A percentile compares a stretch with the other conserved stretches of the same genome.
Conservation (phyloP, 1,284 basidiomycete genomes). For the Leccinum solheimii region DNA sequence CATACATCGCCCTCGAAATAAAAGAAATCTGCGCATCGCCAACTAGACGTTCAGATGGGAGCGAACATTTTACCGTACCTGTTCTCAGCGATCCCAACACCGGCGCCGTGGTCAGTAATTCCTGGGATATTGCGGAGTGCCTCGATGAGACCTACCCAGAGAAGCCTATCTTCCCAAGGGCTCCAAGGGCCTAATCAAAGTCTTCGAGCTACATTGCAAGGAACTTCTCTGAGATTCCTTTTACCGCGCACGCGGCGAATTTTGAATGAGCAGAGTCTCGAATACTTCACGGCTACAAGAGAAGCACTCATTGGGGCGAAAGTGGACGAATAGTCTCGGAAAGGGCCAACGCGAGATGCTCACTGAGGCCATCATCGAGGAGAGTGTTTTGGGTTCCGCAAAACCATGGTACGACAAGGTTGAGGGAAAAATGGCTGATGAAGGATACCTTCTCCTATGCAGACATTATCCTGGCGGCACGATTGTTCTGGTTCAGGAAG, state of each 20-base stretch:
- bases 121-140: slow-evolving; percentile 42
- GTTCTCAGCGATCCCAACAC: slow-evolving; percentile 36
- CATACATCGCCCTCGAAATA: slow-evolving; percentile 30
- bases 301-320: neutral
- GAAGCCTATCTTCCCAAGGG: slow-evolving; percentile 37
- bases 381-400: neutral
- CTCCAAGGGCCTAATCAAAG: slow-evolving; percentile 32
- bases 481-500: slow-evolving; percentile 20
- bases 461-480: slow-evolving; percentile 26
- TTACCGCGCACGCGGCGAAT: neutral
- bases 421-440: slow-evolving; percentile 27
- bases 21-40: slow-evolving; percentile 32
- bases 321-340: slow-evolving; percentile 25
- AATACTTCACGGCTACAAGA: slow-evolving; percentile 13
- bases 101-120: slow-evolving; percentile 38
- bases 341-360: slow-evolving; percentile 25
- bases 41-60: slow-evolving; percentile 11
- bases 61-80: slow-evolving; percentile 34
- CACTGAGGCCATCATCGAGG: slow-evolving; percentile 19
- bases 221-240: neutral
- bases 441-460: slow-evolving; percentile 33
- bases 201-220: neutral
- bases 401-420: slow-evolving; percentile 21
- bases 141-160: slow-evolving; percentile 47
- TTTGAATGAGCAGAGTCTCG: slow-evolving; percentile 23